phyloP scores from a whole-genome alignment of 495 filamentous ascomycete species.

The Neurospora sp. region DNA sequence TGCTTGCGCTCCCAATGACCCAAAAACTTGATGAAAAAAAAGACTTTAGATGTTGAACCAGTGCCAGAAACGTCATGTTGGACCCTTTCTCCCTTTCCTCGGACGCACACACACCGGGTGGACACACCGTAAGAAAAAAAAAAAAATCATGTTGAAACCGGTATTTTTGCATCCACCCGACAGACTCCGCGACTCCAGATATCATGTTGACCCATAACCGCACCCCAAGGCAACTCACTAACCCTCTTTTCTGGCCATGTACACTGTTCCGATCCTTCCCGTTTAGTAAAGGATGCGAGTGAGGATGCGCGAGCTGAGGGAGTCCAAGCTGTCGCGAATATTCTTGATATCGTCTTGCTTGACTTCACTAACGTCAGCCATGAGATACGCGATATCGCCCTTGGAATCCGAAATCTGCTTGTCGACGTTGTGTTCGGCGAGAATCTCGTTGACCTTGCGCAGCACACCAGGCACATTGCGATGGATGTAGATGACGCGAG shows the following conservation, averaged over 20 bases:
- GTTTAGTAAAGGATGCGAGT: conserved; percentile 79
- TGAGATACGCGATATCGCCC: conserved; percentile 90
- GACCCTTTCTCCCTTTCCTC: neutral
- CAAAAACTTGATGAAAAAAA: neutral
- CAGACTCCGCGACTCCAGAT: conserved; percentile 14
- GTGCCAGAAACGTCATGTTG: neutral
- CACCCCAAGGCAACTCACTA: neutral
- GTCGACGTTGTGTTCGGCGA: conserved; percentile 93
- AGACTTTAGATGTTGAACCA: neutral
- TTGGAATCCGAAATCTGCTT: conserved; percentile 95
- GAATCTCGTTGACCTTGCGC: conserved; percentile 83
- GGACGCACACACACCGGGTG: neutral
- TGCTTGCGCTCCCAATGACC: neutral
- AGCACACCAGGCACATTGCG: conserved; percentile 91
- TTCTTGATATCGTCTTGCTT: conserved; percentile 71
- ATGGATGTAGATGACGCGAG: conserved; percentile 92
- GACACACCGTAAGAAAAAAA: neutral
- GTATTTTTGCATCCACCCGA: conserved; percentile 3
- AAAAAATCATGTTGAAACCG: conserved; percentile 10
- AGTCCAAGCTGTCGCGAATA: conserved; percentile 72
- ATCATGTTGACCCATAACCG: conserved; percentile 1
- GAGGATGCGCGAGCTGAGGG: conserved; percentile 71
- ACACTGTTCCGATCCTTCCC: neutral
- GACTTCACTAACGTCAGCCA: conserved; percentile 93
- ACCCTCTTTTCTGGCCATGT: neutral